phyloP scores from a whole-genome alignment of 23 red algal species.

The Gracilaria vermiculophylla region DNA sequence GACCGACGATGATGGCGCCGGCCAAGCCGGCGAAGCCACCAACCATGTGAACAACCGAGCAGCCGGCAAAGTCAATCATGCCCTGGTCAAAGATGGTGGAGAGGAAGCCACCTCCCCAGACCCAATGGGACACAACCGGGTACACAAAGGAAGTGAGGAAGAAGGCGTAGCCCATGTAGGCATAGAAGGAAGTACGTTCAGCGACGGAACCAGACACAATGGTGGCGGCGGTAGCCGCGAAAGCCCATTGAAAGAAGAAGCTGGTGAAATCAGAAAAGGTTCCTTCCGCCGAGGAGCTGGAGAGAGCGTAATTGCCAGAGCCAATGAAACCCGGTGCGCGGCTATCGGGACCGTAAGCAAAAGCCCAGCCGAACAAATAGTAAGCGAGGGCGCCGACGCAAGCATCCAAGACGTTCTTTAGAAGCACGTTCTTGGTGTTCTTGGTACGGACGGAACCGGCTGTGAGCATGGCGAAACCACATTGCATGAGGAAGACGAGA shows the following conservation, averaged over 20 bases:
- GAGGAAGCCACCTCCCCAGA: slow-evolving; percentile 78
- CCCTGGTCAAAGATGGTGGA: slow-evolving; percentile 49
- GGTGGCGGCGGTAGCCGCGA: slow-evolving; percentile 90
- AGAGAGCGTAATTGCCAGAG: slow-evolving; percentile 78
- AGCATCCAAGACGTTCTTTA: slow-evolving; percentile 80
- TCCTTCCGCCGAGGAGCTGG: slow-evolving; percentile 1
- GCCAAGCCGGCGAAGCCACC: slow-evolving; percentile 80
- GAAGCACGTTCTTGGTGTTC: slow-evolving; percentile 89
- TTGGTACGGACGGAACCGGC: slow-evolving; percentile 92
- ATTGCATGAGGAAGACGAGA: slow-evolving; percentile 98
- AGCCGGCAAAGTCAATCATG: slow-evolving; percentile 94
- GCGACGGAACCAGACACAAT: slow-evolving; percentile 94
- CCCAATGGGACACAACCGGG: slow-evolving; percentile 91
- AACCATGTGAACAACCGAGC: slow-evolving; percentile 93
- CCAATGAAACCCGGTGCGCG: slow-evolving; percentile 75
- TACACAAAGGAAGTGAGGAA: slow-evolving; percentile 92
- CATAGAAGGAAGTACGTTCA: slow-evolving; percentile 84
- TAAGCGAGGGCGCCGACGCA: slow-evolving; percentile 88
- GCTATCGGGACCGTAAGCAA: slow-evolving; percentile 79
- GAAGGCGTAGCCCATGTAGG: slow-evolving; percentile 88
- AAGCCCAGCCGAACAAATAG: slow-evolving; percentile 91
- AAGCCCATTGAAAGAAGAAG: slow-evolving; percentile 93
- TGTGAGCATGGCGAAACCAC: slow-evolving; percentile 87
- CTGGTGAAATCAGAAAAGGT: slow-evolving; percentile 30
- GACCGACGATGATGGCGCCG: slow-evolving; percentile 92